phyloP scores from a whole-genome alignment of 495 filamentous ascomycete species.

The Annulohypoxylon bovei region DNA sequence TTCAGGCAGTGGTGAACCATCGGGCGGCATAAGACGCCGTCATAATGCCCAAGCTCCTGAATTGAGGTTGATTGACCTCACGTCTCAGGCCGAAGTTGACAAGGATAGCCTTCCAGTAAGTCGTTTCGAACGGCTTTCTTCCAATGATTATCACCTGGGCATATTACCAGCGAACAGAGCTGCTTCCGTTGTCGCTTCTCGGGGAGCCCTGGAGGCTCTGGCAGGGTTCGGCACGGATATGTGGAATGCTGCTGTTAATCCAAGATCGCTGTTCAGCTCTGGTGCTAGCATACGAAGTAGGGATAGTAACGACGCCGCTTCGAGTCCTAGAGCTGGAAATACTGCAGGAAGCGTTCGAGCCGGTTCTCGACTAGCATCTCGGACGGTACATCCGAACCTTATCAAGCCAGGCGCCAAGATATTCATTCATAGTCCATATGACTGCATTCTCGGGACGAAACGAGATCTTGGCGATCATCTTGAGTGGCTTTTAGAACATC shows the following conservation, averaged over 20 bases:
- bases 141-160: constrained; percentile 90
- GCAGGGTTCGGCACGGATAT: constrained; percentile 66
- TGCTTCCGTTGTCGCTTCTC: constrained; percentile 66
- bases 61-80: constrained; percentile 87
- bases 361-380: constrained; percentile 13
- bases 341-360: constrained; percentile 44
- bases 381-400: constrained; percentile 57
- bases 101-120: constrained; percentile 84
- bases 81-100: constrained; percentile 77
- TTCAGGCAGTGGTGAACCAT: constrained; percentile 59
- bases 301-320: constrained; percentile 64
- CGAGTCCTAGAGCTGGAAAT: constrained; percentile 43
- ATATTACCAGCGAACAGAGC: constrained; percentile 79
- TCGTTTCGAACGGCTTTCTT: constrained; percentile 84
- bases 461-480: constrained; percentile 86
- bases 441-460: constrained; percentile 87
- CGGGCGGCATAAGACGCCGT: constrained; percentile 69
- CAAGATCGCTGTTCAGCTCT: constrained; percentile 84
- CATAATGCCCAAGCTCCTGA: constrained; percentile 85
- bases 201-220: constrained; percentile 73
- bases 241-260: constrained; percentile 86
- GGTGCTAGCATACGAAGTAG: constrained; percentile 82
- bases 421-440: constrained; percentile 95
- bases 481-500: constrained; percentile 80
- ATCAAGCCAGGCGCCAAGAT: constrained; percentile 82